Evolutionary conservation across 352 stramenopile species (phyloP).

Genomic region (Elongisporangium anandrum): DNA sequence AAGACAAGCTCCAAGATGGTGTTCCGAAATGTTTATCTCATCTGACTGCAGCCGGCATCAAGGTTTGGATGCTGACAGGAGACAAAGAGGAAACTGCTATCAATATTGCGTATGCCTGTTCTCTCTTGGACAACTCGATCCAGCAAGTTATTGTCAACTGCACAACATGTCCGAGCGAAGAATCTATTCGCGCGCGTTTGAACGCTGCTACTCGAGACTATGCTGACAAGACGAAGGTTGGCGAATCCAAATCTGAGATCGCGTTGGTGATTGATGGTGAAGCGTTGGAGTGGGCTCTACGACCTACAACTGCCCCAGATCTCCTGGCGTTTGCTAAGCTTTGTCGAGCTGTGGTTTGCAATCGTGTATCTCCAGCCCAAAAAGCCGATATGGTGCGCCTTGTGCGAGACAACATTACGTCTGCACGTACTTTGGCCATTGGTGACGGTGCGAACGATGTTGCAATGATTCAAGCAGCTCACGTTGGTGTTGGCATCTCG

Average conservation of each 20-base stretch:
- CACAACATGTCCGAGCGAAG: slow-evolving; percentile 60
- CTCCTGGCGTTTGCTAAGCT: slow-evolving; percentile 63
- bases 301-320: slow-evolving; percentile 34
- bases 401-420: slow-evolving; percentile 52
- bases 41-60: slow-evolving; percentile 79
- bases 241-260: slow-evolving; percentile 41
- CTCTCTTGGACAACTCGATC: slow-evolving; percentile 81
- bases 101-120: slow-evolving; percentile 90
- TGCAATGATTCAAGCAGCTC: slow-evolving; percentile 92
- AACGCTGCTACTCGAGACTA: slow-evolving; percentile 44
- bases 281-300: slow-evolving; percentile 57
- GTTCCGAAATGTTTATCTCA: slow-evolving; percentile 83
- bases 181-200: slow-evolving; percentile 58
- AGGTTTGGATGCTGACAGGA: slow-evolving; percentile 86
- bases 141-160: slow-evolving; percentile 73
- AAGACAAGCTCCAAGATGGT: slow-evolving; percentile 90
- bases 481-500: slow-evolving; percentile 92
- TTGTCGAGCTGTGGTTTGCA: slow-evolving; percentile 81
- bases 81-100: slow-evolving; percentile 89
- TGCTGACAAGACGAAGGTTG: slow-evolving; percentile 26
- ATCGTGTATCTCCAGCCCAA: slow-evolving; percentile 80
- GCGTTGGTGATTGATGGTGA: slow-evolving; percentile 72
- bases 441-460: slow-evolving; percentile 94
- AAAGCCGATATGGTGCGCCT: slow-evolving; percentile 82
- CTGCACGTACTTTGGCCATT: slow-evolving; percentile 79